Base-by-base conservation (phyloP, 2,329 filamentous ascomycete species). In the Xylariales sp. region DNA sequence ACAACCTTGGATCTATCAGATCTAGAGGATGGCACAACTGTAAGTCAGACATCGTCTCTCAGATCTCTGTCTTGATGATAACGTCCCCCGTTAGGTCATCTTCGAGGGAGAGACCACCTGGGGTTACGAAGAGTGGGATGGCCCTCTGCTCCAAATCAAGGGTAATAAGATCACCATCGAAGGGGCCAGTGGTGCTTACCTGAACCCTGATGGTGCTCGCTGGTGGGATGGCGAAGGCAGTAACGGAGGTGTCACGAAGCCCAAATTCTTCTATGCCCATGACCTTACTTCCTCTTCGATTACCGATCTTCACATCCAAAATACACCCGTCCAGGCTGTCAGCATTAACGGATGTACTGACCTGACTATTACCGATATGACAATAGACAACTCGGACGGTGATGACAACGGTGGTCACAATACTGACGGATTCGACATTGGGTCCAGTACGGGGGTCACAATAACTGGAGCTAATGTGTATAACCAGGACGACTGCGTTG, bases 401-500 rank as follows among this genome's bases (percentile, higher is more conserved):
- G 61, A 67, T 45, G 43, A 56, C 14, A 55, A 55, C 14, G 63
- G 57, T 11, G 65, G 61, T 6, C 59, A 73, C 51, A 81, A 81
- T 65, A 80, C 76, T 1, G 77, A 80, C 51, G 77, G 68, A 1
- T 81, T 80, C 49, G 75, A 80, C 43, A 67, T 81, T 36, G 71
- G 73, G 37, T 62, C 56, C 25, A 75, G 68, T 25, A 63, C 54
- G 16, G 65, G 65, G 29, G 64, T 80, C 18, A 68, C 63, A 44
- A 79, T 81, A 46, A 61, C 59, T 6, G 66, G 67, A 64, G 73
- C 74, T 29, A 66, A 63, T 24, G 66, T 81, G 41, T 69, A 75
- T 55, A 81, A 80, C 64, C 77, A 81, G 60, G 77, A 81, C 44
- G 77, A 81, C 53, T 81, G 77, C 49, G 63, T 81, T 6, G 76